Evolutionary conservation across 2,329 filamentous ascomycete species (phyloP).

Genomic region (Cercospora sojina): DNA sequence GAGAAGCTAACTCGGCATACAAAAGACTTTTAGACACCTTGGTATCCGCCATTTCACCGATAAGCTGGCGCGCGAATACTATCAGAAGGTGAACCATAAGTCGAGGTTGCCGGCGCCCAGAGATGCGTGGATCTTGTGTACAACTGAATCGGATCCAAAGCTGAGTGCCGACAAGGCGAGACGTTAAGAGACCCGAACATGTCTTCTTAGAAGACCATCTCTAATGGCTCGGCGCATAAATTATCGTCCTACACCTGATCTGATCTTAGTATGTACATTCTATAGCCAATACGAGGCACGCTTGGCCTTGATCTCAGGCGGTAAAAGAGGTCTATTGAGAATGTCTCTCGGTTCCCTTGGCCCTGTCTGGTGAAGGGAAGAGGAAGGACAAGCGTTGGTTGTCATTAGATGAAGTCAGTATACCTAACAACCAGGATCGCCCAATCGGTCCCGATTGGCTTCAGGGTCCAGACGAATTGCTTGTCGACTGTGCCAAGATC

Average conservation of each 20-base stretch:
- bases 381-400: no score
- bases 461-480: not conserved
- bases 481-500: not conserved
- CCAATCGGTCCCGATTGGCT: not conserved
- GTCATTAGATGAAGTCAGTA: not conserved
- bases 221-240: no score
- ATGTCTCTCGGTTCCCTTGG: no score
- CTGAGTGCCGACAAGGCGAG: conserved; percentile 23
- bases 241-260: no score
- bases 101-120: conserved; percentile 47
- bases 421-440: not conserved
- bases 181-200: conserved; percentile 3
- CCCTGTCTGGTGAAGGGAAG: no score
- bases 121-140: conserved; percentile 41
- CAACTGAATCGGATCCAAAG: conserved; percentile 38
- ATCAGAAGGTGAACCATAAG: conserved; percentile 57
- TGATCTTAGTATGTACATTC: no score
- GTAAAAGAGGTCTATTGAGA: no score
- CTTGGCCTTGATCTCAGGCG: no score
- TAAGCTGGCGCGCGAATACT: conserved; percentile 59
- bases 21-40: not conserved
- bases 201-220: not conserved
- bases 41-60: conserved; percentile 59
- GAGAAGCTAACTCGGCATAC: no score
- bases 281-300: no score